These are phyloP conservation scores for Alternaria tenuissima DNA, from an alignment of 2,329 filamentous ascomycete species.

Conservation along the genomic window DNA sequence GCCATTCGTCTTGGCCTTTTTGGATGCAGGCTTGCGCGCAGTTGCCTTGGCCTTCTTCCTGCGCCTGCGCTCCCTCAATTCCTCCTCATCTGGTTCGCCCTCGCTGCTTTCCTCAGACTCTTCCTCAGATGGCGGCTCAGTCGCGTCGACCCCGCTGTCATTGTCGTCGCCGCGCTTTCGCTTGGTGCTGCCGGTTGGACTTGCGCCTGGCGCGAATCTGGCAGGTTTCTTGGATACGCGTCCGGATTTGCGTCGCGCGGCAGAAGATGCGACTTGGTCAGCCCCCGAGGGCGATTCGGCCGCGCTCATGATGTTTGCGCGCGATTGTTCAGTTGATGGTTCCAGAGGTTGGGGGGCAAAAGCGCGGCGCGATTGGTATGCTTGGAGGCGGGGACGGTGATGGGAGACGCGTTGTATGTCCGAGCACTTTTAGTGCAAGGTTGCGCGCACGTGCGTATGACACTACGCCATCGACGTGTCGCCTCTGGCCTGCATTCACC, in stretches of 20 bases:
- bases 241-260: conserved; percentile 51
- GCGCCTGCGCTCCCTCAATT: conserved; percentile 47
- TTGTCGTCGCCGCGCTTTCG: conserved; percentile 46
- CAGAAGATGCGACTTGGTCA: conserved; percentile 36
- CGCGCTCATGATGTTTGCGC: conserved; percentile 44
- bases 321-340: conserved; percentile 13
- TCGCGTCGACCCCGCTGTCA: conserved; percentile 42
- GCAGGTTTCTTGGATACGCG: conserved; percentile 51
- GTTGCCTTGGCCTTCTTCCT: conserved; percentile 42
- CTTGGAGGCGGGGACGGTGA: conserved; percentile 26
- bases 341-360: conserved; percentile 14
- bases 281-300: conserved; percentile 34
- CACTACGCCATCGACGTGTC: conserved; percentile 10
- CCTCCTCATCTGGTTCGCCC: conserved; percentile 52
- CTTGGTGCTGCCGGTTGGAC: conserved; percentile 44
- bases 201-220: conserved; percentile 41
- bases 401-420: conserved; percentile 29
- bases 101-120: conserved; percentile 46
- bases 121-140: conserved; percentile 37
- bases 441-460: conserved; percentile 20
- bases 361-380: conserved; percentile 25
- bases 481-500: not conserved
- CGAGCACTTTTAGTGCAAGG: conserved; percentile 26
- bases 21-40: conserved; percentile 54
- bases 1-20: conserved; percentile 64